Evolutionary conservation across 2,329 filamentous ascomycete genomes (phyloP), one percentile per base, ranked within the genome.

Genomic region (Calonectria multiphialidica): DNA sequence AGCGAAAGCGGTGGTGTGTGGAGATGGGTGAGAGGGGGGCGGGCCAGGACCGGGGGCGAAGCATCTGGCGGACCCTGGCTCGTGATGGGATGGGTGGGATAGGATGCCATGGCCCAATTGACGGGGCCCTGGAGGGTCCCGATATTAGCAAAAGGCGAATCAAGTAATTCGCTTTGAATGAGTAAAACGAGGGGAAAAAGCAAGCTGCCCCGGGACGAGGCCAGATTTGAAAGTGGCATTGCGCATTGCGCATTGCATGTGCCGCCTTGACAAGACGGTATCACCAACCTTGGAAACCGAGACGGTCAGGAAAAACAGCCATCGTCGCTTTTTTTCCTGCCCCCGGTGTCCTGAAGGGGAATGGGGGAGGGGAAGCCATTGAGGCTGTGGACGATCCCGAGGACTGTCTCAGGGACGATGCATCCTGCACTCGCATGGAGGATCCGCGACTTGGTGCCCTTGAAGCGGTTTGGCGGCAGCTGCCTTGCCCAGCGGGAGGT

Each of bases 271-370:
- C 53, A 25, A 9, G 8, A 55, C 50, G 53, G 33, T 4, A 57
- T 57, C 53, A 70, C 59, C 70, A 66, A 64, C 8, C 8, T 57
- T 64, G 57, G 70, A 74, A 72, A 74, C 66, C 70, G 59, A 75
- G 74, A 71, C 62, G 42, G 9, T 10, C 49, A 76, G 69, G 68
- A 42, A 49, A 57, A 66, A 65, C 68, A 67, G 57, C 75, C 68
- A 71, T 50, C 25, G 47, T 57, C 53, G 15, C 53, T 25, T 57
- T 57, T 37, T 21, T 37, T 21, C 13, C 13, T 21, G n/a, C 35
- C 30, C 53, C 76, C 75, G 77, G 77, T 78, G 76, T 72, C 75
- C 71, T 40, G 74, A 79, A 76, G 37, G 23, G 75, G 72, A 67
- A 76, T 72, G 45, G 71, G 57, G 49, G 59, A 53, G 68, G 47